These are phyloP conservation scores for Stylosanthes scabra DNA, from an alignment of 331 rosid genomes.

Conservation along the genomic window DNA sequence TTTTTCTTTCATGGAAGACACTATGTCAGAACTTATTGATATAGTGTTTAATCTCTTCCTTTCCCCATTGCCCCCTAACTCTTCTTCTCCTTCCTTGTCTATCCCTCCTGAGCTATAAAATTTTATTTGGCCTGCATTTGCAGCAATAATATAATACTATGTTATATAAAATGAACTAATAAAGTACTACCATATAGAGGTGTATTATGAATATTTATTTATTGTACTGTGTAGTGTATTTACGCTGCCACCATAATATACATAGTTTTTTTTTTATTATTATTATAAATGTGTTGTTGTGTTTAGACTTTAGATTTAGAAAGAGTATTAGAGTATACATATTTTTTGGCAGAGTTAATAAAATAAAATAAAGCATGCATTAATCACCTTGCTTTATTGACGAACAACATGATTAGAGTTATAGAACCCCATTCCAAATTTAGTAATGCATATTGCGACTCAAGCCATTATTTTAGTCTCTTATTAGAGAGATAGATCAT, in stretches of 20 bases:
- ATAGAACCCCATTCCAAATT: conserved; percentile 9
- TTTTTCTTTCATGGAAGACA: conserved; percentile 12
- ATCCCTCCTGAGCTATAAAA: conserved; percentile 98
- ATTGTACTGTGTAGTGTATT: conserved; percentile 61
- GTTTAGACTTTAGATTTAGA: conserved; percentile 40
- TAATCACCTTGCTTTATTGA: neutral
- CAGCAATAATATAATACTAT: conserved; percentile 1
- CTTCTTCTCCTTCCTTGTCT: conserved; percentile 95
- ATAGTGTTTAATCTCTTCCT: conserved; percentile 37
- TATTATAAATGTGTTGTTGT: conserved; percentile 73
- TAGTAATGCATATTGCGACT: conserved; percentile 5
- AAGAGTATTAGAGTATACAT: conserved; percentile 52
- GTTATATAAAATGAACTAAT: neutral
- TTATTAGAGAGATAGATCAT: neutral
- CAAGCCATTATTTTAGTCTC: conserved; percentile 13
- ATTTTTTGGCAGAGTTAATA: conserved; percentile 59
- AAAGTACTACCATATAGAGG: neutral
- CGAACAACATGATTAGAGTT: no score
- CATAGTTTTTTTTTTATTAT: conserved; percentile 64
- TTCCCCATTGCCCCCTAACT: conserved; percentile 56
- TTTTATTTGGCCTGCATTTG: conserved; percentile 31
- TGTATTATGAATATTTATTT: neutral
- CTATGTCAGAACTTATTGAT: conserved; percentile 40
- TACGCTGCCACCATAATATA: conserved; percentile 50
- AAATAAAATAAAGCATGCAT: conserved; percentile 14